phyloP scores from a whole-genome alignment of 2,329 filamentous ascomycete species.

The Aspergillus latus region DNA sequence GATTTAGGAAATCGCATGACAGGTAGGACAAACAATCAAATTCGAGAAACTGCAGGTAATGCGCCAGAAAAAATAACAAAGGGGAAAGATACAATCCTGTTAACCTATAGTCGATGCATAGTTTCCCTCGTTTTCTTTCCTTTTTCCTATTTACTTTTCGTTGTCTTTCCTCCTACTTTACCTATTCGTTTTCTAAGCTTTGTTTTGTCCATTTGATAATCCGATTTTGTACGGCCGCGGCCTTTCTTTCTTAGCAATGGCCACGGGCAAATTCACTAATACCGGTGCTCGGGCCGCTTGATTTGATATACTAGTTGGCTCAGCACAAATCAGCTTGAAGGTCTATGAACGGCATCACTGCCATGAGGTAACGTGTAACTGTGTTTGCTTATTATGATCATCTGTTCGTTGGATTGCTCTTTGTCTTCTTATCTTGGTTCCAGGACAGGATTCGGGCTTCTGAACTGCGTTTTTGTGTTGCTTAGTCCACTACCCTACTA shows the following conservation, averaged over 20 bases:
- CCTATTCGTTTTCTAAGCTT: not conserved
- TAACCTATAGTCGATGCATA: not conserved
- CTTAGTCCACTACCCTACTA: conserved; percentile 9
- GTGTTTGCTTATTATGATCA: not conserved
- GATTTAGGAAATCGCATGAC: not conserved
- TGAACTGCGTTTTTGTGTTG: not conserved
- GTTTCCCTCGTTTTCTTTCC: not conserved
- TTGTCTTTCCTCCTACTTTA: too few species aligned
- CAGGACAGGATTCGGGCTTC: not conserved
- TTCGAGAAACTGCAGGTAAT: too few species aligned
- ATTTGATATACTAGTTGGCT: not conserved
- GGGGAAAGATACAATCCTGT: not conserved
- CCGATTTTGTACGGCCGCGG: not conserved
- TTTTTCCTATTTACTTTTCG: conserved; percentile 1
- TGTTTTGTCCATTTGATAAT: not conserved
- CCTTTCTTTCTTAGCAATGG: conserved; percentile 4
- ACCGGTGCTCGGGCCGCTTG: not conserved
- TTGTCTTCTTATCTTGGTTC: not conserved
- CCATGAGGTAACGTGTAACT: conserved; percentile 3
- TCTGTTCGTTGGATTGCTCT: conserved; percentile 1
- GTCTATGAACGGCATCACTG: not conserved
- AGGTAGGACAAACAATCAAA: not conserved
- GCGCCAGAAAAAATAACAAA: not conserved
- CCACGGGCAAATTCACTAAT: not conserved
- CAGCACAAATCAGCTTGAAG: not conserved